phyloP scores from a whole-genome alignment of 768 basidiomycete species.

The Tulasnella sp. region DNA sequence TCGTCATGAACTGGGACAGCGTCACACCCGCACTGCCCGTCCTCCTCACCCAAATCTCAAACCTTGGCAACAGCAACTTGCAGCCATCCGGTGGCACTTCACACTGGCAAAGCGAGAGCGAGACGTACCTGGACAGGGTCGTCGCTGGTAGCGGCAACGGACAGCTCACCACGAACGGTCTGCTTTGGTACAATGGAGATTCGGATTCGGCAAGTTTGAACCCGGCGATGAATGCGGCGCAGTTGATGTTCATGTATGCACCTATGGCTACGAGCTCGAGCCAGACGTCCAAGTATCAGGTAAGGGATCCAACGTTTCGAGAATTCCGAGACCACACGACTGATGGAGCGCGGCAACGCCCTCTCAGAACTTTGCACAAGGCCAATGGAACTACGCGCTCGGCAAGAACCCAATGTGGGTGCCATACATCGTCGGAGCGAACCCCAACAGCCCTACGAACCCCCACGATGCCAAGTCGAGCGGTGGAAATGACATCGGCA shows the following conservation, averaged over 20 bases:
- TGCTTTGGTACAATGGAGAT: conserved; percentile 76
- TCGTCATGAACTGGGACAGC: conserved; percentile 84
- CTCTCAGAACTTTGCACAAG: conserved; percentile 52
- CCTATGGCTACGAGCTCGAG: conserved; percentile 55
- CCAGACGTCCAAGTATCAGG: conserved; percentile 54
- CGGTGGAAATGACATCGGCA: conserved; percentile 61
- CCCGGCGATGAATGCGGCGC: conserved; percentile 79
- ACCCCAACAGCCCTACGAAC: conserved; percentile 85
- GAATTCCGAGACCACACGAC: not conserved
- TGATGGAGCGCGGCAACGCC: not conserved
- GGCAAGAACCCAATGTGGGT: conserved; percentile 88
- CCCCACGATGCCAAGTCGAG: conserved; percentile 87
- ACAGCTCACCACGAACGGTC: conserved; percentile 58
- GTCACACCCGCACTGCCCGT: conserved; percentile 70
- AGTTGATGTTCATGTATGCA: conserved; percentile 71
- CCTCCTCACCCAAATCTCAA: conserved; percentile 64
- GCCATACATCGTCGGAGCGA: conserved; percentile 79
- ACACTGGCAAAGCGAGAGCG: conserved; percentile 61
- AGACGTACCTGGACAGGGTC: conserved; percentile 67
- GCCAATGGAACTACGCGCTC: conserved; percentile 71
- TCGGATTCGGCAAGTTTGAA: conserved; percentile 75
- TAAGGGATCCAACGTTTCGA: conserved; percentile 28
- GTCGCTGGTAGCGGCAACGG: conserved; percentile 50
- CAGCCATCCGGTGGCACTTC: conserved; percentile 41
- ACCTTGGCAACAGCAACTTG: conserved; percentile 27